These are phyloP conservation scores for Rosa rugosa DNA, from an alignment of 306 rosid genomes.

Conservation along the genomic window DNA sequence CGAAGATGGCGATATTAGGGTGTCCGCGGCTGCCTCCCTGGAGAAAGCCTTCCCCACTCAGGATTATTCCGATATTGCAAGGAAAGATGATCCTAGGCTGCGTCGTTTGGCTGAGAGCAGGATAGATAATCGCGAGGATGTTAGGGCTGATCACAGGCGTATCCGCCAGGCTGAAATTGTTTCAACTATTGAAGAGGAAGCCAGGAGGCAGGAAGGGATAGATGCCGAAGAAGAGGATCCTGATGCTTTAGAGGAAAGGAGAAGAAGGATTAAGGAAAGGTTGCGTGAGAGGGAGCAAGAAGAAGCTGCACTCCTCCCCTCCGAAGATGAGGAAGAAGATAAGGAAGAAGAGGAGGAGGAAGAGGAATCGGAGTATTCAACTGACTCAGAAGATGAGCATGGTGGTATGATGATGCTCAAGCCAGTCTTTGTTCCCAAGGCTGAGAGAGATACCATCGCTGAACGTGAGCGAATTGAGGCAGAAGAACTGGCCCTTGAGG, in stretches of 20 bases:
- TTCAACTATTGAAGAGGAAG: slow-evolving; percentile 86
- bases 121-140: slow-evolving; percentile 84
- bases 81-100: slow-evolving; percentile 78
- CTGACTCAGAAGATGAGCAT: slow-evolving; percentile 89
- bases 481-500: slow-evolving; percentile 80
- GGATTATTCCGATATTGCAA: slow-evolving; percentile 47
- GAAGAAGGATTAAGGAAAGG: slow-evolving; percentile 68
- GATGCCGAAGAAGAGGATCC: slow-evolving; percentile 80
- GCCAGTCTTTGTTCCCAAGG: slow-evolving; percentile 93
- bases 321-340: slow-evolving; percentile 70
- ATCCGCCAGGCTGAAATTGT: slow-evolving; percentile 93
- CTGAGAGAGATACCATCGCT: slow-evolving; percentile 87
- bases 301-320: slow-evolving; percentile 53
- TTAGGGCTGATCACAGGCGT: slow-evolving; percentile 87
- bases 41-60: slow-evolving; percentile 72
- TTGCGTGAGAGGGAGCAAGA: slow-evolving; percentile 82
- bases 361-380: slow-evolving; percentile 89
- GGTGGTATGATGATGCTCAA: slow-evolving; percentile 86
- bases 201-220: slow-evolving; percentile 79
- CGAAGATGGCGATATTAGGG: slow-evolving; percentile 70
- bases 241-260: slow-evolving; percentile 76
- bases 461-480: slow-evolving; percentile 95
- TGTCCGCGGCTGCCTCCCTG: slow-evolving; percentile 56
- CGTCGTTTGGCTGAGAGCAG: slow-evolving; percentile 77
- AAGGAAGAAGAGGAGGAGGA: slow-evolving; percentile 67